Base-by-base conservation (phyloP, 1,284 basidiomycete species). In the Mycena citricolor region DNA sequence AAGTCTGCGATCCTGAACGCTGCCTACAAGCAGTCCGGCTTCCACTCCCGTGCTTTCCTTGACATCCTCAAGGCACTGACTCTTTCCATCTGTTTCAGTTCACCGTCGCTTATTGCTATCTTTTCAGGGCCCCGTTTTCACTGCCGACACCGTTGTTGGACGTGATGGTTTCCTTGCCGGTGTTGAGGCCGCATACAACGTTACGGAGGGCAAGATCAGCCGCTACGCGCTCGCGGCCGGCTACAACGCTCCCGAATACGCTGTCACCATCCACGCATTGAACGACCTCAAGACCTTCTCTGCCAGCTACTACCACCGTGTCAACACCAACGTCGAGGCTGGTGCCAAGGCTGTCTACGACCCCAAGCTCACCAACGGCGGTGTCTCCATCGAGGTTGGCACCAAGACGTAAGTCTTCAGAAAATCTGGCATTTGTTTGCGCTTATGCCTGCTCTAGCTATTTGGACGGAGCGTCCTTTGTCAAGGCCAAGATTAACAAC, bases 401-500 rank as follows among this genome's bases (percentile, higher is more conserved):
- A 83, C 91, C 64, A 98, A 98, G 81, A 84, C 88, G 86, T 90
- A 59, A 67, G 86, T 77, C 14, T 32, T 36, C 29, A 28, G 22
- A 34, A 10, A 10, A 37, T 24, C 4, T 10, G n/a, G 19, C 29
- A 23, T 25, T 20, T 26, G 22, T 26, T 26, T 29, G 7, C 19
- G 8, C n/a, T 26, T 14, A 7, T 11, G 29, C 1, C 14, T 28
- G 40, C 50, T n/a, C n/a, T n/a, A 86, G 83, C 43, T 87, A 86
- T 74, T 84, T 95, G 55, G 93, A 97, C 74, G 71, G 79, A 44
- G 85, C 92, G 58, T 87, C 93, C 17, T 97, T 92, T 63, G 78
- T 97, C 75, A 97, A 99, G 82, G 91, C 93, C 61, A 99, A 99
- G 83, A 95, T 99, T 75, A 97, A 97, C 85, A 95, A 95, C 76